Evolutionary conservation across 192 early-diverging fungal genomes (phyloP).

Genomic region (Dispira simplex): DNA sequence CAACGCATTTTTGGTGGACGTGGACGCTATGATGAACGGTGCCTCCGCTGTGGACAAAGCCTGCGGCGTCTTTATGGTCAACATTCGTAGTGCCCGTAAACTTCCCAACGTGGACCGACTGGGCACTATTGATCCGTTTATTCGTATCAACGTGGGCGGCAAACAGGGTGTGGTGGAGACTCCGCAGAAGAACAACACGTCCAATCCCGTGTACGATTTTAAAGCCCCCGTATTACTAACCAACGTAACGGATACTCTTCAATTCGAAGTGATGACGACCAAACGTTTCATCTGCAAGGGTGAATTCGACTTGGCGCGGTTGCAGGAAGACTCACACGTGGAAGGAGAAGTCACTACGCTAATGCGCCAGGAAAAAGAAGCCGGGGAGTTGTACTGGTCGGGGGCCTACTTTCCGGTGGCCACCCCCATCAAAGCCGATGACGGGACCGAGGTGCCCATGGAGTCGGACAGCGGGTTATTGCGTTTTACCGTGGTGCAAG

Average conservation of each 20-base stretch:
- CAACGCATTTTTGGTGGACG: constrained; percentile 59
- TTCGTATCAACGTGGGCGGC: constrained; percentile 53
- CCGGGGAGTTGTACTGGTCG: constrained; percentile 25
- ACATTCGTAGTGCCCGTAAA: constrained; percentile 59
- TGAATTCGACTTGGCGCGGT: constrained; percentile 25
- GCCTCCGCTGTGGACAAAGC: constrained; percentile 42
- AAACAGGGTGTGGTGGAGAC: constrained; percentile 45
- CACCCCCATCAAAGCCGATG: constrained; percentile 19
- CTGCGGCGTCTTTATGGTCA: constrained; percentile 73
- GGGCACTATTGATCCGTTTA: constrained; percentile 83
- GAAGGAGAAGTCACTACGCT: constrained; percentile 26
- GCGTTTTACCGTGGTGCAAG: constrained; percentile 46
- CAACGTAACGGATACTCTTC: constrained; percentile 53
- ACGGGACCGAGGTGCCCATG: constrained; percentile 24
- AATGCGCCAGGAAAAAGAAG: constrained; percentile 30
- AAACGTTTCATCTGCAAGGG: constrained; percentile 58
- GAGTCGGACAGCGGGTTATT: constrained; percentile 57
- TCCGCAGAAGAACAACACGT: constrained; percentile 48
- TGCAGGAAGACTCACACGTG: constrained; percentile 29
- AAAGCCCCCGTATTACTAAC: constrained; percentile 60
- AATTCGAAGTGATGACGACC: constrained; percentile 73
- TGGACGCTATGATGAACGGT: constrained; percentile 63
- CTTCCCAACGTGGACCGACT: constrained; percentile 79
- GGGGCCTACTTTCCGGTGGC: constrained; percentile 24
- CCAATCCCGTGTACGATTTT: constrained; percentile 79